phyloP scores from a whole-genome alignment of 345 rosid genomes.

The Durio zibethinus region DNA sequence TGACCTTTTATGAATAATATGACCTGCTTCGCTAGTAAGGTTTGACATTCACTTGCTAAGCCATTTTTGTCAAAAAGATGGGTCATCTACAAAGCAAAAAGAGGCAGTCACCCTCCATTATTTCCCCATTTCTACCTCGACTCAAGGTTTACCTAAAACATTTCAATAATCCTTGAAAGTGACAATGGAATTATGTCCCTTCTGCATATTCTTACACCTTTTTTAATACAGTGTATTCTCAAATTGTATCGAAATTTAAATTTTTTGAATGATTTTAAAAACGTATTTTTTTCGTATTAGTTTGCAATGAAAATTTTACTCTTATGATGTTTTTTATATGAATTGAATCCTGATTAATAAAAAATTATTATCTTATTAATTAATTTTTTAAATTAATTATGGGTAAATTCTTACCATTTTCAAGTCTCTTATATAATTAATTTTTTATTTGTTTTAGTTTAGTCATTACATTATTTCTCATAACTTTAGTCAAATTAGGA shows the following conservation, averaged over 20 bases:
- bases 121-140: slow-evolving; percentile 25
- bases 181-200: slow-evolving; percentile 13
- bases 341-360: no score
- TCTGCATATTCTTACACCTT: background rate
- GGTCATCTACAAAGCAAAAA: slow-evolving; percentile 8
- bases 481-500: background rate
- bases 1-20: slow-evolving; percentile 17
- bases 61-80: slow-evolving; percentile 29
- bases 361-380: no score
- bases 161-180: slow-evolving; percentile 15
- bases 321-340: no score
- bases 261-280: background rate
- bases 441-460: no score
- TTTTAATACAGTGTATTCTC: background rate
- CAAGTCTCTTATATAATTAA: no score
- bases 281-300: no score
- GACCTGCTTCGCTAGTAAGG: slow-evolving; percentile 22
- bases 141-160: slow-evolving; percentile 16
- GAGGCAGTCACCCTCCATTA: background rate
- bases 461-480: background rate
- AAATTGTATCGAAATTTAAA: background rate
- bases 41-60: slow-evolving; percentile 27
- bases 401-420: no score
- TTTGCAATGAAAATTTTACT: no score
- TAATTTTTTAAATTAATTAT: no score